Base-by-base conservation (phyloP, 2,329 filamentous ascomycete species). In the Pseudogymnoascus sp. region DNA sequence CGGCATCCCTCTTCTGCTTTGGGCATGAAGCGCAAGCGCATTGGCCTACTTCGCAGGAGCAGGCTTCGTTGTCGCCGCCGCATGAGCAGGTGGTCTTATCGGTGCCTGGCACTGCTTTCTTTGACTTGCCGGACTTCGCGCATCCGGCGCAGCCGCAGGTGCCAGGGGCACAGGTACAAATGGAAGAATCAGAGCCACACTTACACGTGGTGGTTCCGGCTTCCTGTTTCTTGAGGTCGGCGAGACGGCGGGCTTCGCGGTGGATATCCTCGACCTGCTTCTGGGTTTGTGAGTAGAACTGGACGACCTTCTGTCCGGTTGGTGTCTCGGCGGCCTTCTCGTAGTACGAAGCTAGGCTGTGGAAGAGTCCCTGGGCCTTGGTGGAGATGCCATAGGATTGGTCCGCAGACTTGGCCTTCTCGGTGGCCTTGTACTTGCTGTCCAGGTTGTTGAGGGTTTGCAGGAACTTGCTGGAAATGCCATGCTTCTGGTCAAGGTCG, bases 211-310 rank as follows among this genome's bases (percentile, higher is more conserved):
- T 73, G 48, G 80, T 81, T 18, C 82, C 83, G 52, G 79, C 74
- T 73, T 84, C 80, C 64, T 85, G 76, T 73, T 85, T 87, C 87
- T 97, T 97, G 68, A 99, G 76, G 67, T 96, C 86, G 59, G 93
- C 93, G 61, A 99, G 81, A 68, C 94, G 87, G 66, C 88, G 83
- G 33, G 94, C 94, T 81, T 99, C 94, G 65, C 82, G 83, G 77
- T 99, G 94, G 55, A 99, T 94, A 73, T 99, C 94, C 70, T 91
- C 82, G 33, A 97, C 92, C 77, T 97, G 92, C 78, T 91, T 91
- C 74, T 88, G 87, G 66, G 89, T 84, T 68, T 90, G 81, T 6
- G 87, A 82, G 78, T 99, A 99, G 78, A 99, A 99, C 65, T 87
- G 80, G 68, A 90, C 88, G 64, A 99, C 78, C 77, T 88, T 91